Conservation (phyloP, 192 early-diverging fungal species). For the Phycomyces blakesleeanus region DNA sequence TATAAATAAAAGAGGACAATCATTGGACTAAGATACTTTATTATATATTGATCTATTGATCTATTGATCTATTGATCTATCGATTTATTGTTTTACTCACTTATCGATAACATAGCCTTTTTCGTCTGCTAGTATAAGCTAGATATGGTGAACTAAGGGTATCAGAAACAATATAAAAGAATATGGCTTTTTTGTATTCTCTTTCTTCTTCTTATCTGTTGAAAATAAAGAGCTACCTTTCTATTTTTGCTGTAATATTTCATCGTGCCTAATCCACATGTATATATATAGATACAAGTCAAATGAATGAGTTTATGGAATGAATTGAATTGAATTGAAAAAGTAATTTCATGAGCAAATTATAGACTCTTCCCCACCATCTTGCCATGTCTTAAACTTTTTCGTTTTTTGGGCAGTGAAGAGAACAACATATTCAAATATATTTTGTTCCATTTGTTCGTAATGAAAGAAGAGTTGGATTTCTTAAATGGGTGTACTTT, state of each 20-base stretch:
- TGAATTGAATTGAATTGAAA: neutral
- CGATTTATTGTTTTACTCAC: constrained; percentile 26
- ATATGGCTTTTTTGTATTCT: too few species aligned
- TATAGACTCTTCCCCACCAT: too few species aligned
- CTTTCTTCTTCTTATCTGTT: too few species aligned
- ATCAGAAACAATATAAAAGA: too few species aligned
- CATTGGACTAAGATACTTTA: too few species aligned
- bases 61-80: too few species aligned
- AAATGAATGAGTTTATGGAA: constrained; percentile 3
- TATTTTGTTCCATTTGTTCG: constrained; percentile 7
- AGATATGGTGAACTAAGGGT: neutral
- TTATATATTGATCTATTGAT: too few species aligned
- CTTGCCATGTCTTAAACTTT: constrained; percentile 53
- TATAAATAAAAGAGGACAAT: too few species aligned
- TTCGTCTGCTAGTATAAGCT: constrained; percentile 43
- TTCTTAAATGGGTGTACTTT: too few species aligned
- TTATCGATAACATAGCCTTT: constrained; percentile 43
- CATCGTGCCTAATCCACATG: constrained; percentile 9
- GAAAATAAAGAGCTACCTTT: constrained; percentile 26
- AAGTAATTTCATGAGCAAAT: neutral
- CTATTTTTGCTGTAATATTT: constrained; percentile 26
- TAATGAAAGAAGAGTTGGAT: too few species aligned
- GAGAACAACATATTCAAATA: constrained; percentile 23
- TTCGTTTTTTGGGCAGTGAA: constrained; percentile 51
- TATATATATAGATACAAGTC: too few species aligned